Evolutionary conservation across 352 stramenopile species (phyloP), one percentile per base, ranked within the genome.

Genomic region (Aphanomyces astaci): DNA sequence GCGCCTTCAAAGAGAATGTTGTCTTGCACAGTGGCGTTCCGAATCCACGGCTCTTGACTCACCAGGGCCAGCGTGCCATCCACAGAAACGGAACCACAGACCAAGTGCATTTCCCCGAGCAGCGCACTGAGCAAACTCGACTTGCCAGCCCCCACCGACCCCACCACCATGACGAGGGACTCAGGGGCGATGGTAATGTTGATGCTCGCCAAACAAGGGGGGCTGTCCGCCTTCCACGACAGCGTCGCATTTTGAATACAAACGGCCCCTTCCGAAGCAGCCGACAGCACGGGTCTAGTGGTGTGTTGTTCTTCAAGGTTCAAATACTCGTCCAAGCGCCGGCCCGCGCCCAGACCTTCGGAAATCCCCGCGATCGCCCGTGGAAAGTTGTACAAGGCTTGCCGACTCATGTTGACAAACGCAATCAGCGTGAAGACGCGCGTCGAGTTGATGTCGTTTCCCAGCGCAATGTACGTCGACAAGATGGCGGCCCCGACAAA

Each of bases 1-100:
- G 73, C 64, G n/a, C 74, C 69, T 19, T 86, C 85, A 71, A 96
- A 96, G 1, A 95, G 63, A 71, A 96, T 95, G 71, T 96, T 97
- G 5, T 94, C 82, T 13, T 75, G 65, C 7, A 97, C 59, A 19
- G 82, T 64, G 31, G 80, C 84, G 77, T 70, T 97, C 64, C 95
- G 78, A 40, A 98, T 96, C 72, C 93, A 70, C n/a, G 39, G 19
- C 15, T 43, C 19, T 39, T 67, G 60, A 5, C 36, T 19, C 2
- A 67, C 19, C 39, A 77, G 77, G 22, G 76, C 79, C 4, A 84
- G 70, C 1, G 28, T 53, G 1, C 76, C 79, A 28, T 73, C 59
- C 10, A 88, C 76, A 33, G 78, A 75, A 19, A 71, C 53, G 10
- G 45, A 57, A 2, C 65, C 65, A 4, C 10, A 7, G 5, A 27